Evolutionary conservation across 164 flowering plant species (phyloP).

Genomic region (grape (Vitis vinifera)): ASM3070453v1 NC_081814.1:5983001-5983500

Average conservation of each 20-base stretch:
- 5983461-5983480: too few relatives aligned
- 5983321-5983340: slow-evolving; percentile 34
- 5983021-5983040: slow-evolving; percentile 54
- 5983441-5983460: too few relatives aligned
- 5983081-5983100: not conserved
- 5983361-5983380: not conserved
- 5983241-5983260: slow-evolving; percentile 23
- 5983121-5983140: not conserved
- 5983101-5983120: not conserved
- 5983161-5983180: slow-evolving; percentile 8
- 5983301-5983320: slow-evolving; percentile 45
- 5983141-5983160: slow-evolving; percentile 12
- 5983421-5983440: too few relatives aligned
- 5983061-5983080: slow-evolving; percentile 33
- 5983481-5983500: too few relatives aligned
- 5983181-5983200: slow-evolving; percentile 1
- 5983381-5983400: not conserved
- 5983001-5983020: slow-evolving; percentile 78
- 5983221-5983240: slow-evolving; percentile 19
- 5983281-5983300: slow-evolving; percentile 19
- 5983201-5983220: slow-evolving; percentile 29
- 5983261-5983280: slow-evolving; percentile 22
- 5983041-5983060: slow-evolving; percentile 60
- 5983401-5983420: too few relatives aligned
- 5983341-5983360: not conserved